A percentile compares a stretch with the other conserved stretches of the same genome.
phyloP scores from a whole-genome alignment of 371 early-diverging fungal species.

The Mucor piriformis region DNA sequence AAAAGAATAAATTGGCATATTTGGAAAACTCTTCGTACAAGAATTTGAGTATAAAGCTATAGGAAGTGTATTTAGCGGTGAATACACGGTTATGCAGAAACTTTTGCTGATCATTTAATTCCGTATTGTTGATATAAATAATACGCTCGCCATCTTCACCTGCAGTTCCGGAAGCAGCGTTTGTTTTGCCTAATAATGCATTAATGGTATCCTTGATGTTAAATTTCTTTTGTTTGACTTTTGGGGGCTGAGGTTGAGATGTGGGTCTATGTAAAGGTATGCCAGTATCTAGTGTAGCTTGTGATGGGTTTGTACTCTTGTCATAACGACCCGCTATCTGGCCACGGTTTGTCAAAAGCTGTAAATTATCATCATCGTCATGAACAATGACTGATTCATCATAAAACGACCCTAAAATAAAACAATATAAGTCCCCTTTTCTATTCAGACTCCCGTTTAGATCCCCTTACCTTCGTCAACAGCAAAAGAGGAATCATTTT shows the following conservation, averaged over 20 bases:
- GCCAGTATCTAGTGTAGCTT: background rate
- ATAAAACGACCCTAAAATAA: slow-evolving; percentile 40
- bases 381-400: slow-evolving; percentile 37
- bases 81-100: slow-evolving; percentile 85
- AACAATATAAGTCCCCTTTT: background rate
- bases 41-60: slow-evolving; percentile 93
- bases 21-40: slow-evolving; percentile 94
- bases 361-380: slow-evolving; percentile 55
- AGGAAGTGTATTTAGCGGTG: slow-evolving; percentile 88
- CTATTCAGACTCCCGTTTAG: background rate
- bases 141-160: slow-evolving; percentile 65
- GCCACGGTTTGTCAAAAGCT: slow-evolving; percentile 43
- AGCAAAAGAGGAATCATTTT: slow-evolving; percentile 33
- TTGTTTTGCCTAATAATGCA: slow-evolving; percentile 25
- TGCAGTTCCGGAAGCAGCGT: slow-evolving; percentile 34
- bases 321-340: slow-evolving; percentile 42
- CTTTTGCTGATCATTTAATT: slow-evolving; percentile 72
- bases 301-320: background rate
- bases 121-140: slow-evolving; percentile 84
- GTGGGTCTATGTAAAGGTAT: slow-evolving; percentile 22
- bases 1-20: slow-evolving; percentile 95
- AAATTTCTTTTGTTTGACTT: slow-evolving; percentile 12
- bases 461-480: slow-evolving; percentile 28
- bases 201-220: slow-evolving; percentile 27
- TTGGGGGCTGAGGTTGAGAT: slow-evolving; percentile 12